A percentile compares a stretch with the other conserved stretches of the same genome.
phyloP scores from a whole-genome alignment of 2,329 filamentous ascomycete genomes.

The Hypoxylon sp. region DNA sequence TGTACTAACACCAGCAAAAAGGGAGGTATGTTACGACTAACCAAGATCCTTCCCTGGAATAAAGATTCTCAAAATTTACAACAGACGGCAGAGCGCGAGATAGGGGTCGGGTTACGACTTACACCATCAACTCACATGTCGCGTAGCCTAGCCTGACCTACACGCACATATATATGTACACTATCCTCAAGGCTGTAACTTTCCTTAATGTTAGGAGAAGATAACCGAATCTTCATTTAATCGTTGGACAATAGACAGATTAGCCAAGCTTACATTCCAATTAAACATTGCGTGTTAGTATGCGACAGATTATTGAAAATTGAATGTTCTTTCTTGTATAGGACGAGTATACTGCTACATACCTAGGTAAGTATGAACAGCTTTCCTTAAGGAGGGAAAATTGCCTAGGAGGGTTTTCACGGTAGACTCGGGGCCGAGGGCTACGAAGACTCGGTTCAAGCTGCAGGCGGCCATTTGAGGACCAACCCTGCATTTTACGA shows the following conservation, averaged over 20 bases:
- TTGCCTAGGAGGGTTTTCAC: conserved; percentile 16
- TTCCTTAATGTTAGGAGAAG: background rate
- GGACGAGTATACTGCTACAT: conserved; percentile 9
- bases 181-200: background rate
- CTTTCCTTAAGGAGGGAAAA: conserved; percentile 25
- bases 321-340: conserved; percentile 5
- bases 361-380: conserved; percentile 13
- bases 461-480: conserved; percentile 44
- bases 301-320: background rate
- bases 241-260: background rate
- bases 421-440: conserved; percentile 42
- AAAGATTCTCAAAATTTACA: conserved; percentile 3
- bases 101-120: conserved; percentile 15
- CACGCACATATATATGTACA: background rate
- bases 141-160: conserved; percentile 1
- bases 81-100: background rate
- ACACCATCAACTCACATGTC: conserved; percentile 13
- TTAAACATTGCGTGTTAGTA: conserved; percentile 1
- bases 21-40: background rate
- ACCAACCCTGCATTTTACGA: conserved; percentile 37
- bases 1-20: background rate
- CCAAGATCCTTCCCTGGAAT: conserved; percentile 12
- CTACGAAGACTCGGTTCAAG: conserved; percentile 42
- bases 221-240: background rate
- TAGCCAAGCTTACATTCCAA: conserved; percentile 4